Base-by-base conservation (phyloP, 257 asterid species). In the Verbena officinalis region DNA sequence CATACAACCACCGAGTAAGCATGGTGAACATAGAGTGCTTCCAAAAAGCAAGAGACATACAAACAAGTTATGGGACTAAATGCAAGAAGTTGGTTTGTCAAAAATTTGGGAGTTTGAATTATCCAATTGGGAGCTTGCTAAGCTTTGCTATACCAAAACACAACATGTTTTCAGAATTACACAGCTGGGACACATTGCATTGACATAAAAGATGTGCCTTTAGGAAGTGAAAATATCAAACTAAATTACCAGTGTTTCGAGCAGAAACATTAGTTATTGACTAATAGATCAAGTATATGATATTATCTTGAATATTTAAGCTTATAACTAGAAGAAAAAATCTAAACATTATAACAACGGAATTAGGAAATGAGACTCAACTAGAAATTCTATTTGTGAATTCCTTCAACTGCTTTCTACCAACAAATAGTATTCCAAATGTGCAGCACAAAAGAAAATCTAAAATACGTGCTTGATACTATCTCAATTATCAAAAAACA, bases 11-110 rank as follows among this genome's bases (percentile, higher is more conserved):
- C 20, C 45, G 11, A 30, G 24, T 45, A n/a, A 67, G 67, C 54
- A 53, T 20, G 60, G 62, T 39, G 36, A 72, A 21, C 16, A 59
- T 21, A 56, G 9, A 61, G 48, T 23, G 60, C 15, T 31, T 19
- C 1, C 22, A 51, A 6, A 71, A n/a, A 71, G 60, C 42, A 43
- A 40, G 46, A 3, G 62, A 42, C 22, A 52, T 62, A 33, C 13
- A 46, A 13, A n/a, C n/a, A n/a, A 30, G 2, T 55, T 9, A 33
- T 12, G 52, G 22, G n/a, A 54, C 16, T 22, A 27, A 48, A 55
- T 27, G 57, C 54, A 71, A 72, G 22, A 36, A 16, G 9, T 50
- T 31, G 44, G 59, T 27, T 31, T 22, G 59, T 8, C 4, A 40
- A 15, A 2, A 36, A 21, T 22, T 42, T 23, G 22, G 17, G 46